Percentiles rank a stretch among this genome's conserved stretches.
These are phyloP conservation scores for Pulveroboletus sp. DNA, from an alignment of 768 basidiomycete species.

Conservation along the genomic window DNA sequence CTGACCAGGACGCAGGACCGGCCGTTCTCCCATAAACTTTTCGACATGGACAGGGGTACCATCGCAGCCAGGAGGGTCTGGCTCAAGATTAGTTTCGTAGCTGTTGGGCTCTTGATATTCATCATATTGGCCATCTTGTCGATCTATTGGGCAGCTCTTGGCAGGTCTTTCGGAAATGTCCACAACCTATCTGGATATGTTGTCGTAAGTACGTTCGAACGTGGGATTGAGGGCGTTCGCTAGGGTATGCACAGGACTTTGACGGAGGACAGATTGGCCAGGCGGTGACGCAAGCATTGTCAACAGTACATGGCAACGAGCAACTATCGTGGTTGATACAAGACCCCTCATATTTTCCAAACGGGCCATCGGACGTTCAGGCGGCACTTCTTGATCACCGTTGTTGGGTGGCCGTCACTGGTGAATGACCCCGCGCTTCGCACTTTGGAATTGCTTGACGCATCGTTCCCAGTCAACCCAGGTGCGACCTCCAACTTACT, in stretches of 20 bases:
- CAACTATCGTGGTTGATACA: constrained; percentile 45
- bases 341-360: constrained; percentile 40
- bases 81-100: constrained; percentile 36
- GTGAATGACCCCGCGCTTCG: constrained; percentile 32
- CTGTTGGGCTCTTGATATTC: constrained; percentile 35
- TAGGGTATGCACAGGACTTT: constrained; percentile 43
- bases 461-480: constrained; percentile 34
- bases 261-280: constrained; percentile 52
- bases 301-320: constrained; percentile 23
- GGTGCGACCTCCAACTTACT: constrained; percentile 36
- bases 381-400: constrained; percentile 44
- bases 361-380: constrained; percentile 41
- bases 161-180: constrained; percentile 36
- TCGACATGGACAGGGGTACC: constrained; percentile 28
- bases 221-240: not conserved
- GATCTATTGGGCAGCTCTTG: constrained; percentile 59
- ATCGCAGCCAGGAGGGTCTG: constrained; percentile 35
- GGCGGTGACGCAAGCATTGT: constrained; percentile 38
- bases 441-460: not conserved
- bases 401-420: constrained; percentile 51
- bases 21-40: constrained; percentile 29
- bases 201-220: constrained; percentile 39
- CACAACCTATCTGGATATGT: constrained; percentile 51
- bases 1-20: constrained; percentile 16
- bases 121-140: constrained; percentile 47